Conservation (phyloP, 2,329 filamentous ascomycete species). For the Talaromyces piceae region DNA sequence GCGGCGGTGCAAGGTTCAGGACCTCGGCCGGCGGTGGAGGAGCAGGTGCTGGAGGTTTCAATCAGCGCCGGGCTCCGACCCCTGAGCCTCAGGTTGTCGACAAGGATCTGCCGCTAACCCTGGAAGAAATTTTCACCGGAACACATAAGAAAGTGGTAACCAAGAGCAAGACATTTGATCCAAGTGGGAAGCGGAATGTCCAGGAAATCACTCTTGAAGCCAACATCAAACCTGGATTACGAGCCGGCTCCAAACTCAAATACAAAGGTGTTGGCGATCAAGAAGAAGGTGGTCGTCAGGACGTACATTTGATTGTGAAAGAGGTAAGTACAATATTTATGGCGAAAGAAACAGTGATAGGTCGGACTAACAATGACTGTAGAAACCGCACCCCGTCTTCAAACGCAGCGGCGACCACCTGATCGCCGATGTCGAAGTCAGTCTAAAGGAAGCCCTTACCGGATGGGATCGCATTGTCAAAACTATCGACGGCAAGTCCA, state of each 20-base stretch:
- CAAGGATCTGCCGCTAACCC: slow-evolving; percentile 66
- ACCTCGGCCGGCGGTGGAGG: slow-evolving; percentile 18
- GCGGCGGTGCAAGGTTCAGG: slow-evolving; percentile 26
- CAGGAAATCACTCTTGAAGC: slow-evolving; percentile 90
- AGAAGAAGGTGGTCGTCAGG: slow-evolving; percentile 90
- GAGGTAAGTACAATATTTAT: slow-evolving; percentile 64
- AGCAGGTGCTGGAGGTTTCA: slow-evolving; percentile 21
- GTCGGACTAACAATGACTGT: slow-evolving; percentile 5
- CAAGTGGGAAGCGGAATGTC: slow-evolving; percentile 69
- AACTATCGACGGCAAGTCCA: slow-evolving; percentile 85
- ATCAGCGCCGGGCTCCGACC: slow-evolving; percentile 42
- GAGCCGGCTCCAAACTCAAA: slow-evolving; percentile 97
- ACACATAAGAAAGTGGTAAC: slow-evolving; percentile 97
- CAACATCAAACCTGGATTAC: slow-evolving; percentile 89
- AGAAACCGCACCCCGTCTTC: slow-evolving; percentile 84
- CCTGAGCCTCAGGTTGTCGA: slow-evolving; percentile 90
- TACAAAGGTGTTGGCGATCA: slow-evolving; percentile 97
- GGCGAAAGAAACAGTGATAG: neutral
- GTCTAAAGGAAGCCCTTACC: slow-evolving; percentile 87
- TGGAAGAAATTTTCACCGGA: slow-evolving; percentile 85
- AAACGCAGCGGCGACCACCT: slow-evolving; percentile 85
- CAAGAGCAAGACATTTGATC: slow-evolving; percentile 90
- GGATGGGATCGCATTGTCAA: slow-evolving; percentile 88
- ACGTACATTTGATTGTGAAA: slow-evolving; percentile 88
- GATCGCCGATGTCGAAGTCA: slow-evolving; percentile 67